Evolutionary conservation across 108 stramenopile genomes (phyloP).

Genomic region (Chaetoceros tenuissimus): DNA sequence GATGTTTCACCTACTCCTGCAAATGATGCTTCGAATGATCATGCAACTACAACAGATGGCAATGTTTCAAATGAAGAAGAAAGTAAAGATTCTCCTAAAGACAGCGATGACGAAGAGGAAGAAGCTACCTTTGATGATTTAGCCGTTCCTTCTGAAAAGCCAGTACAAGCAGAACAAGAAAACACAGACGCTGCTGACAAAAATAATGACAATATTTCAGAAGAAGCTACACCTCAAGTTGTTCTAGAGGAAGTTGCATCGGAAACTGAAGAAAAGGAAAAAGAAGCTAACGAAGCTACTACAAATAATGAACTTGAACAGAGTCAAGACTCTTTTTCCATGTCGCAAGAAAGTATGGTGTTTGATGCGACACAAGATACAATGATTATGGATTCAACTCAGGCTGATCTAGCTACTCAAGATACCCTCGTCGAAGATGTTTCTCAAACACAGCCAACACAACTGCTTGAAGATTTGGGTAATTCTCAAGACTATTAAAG

Average conservation of each 20-base stretch:
- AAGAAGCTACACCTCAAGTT: neutral
- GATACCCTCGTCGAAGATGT: neutral
- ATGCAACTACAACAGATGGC: neutral
- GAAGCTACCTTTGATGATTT: neutral
- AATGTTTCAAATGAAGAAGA: neutral
- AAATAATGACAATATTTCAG: neutral
- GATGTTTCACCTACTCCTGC: neutral
- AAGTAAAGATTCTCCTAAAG: neutral
- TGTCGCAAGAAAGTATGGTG: neutral
- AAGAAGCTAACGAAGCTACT: neutral
- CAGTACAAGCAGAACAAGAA: neutral
- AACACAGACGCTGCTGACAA: neutral
- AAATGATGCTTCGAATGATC: neutral
- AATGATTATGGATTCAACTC: neutral
- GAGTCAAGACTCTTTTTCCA: neutral
- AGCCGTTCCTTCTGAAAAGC: neutral
- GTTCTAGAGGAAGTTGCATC: too few species aligned
- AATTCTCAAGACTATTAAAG: too few species aligned
- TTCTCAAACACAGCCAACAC: too few species aligned
- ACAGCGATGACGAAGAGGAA: neutral
- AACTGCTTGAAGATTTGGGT: too few species aligned
- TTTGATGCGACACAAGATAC: neutral
- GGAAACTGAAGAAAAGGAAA: too few species aligned
- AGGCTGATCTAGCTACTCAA: neutral
- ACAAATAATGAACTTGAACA: neutral